phyloP scores from a whole-genome alignment of 441 rosid genomes.

The Flueggea neowawraea region DNA sequence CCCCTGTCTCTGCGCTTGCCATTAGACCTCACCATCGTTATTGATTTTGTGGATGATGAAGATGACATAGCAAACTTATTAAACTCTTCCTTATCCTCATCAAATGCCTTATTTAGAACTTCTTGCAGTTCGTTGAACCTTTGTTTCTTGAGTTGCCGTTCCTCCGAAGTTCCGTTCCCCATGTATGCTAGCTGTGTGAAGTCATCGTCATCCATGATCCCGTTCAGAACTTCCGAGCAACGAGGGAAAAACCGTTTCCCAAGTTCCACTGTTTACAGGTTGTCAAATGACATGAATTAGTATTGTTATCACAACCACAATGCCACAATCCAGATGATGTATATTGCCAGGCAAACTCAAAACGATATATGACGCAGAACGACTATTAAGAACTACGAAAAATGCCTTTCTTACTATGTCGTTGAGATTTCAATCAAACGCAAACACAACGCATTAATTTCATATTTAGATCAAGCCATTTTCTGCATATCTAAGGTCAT shows the following conservation, averaged over 20 bases:
- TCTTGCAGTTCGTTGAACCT: slow-evolving; percentile 69
- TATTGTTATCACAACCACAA: background rate
- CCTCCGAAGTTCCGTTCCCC: slow-evolving; percentile 53
- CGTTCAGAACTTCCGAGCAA: slow-evolving; percentile 67
- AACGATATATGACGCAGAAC: too few relatives aligned
- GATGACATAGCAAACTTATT: slow-evolving; percentile 42
- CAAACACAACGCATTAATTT: too few relatives aligned
- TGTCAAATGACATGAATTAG: background rate
- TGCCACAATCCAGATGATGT: too few relatives aligned
- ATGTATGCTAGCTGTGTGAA: slow-evolving; percentile 43
- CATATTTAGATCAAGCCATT: too few relatives aligned
- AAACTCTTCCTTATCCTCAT: slow-evolving; percentile 55
- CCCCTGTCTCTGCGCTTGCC: slow-evolving; percentile 17
- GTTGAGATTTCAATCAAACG: too few relatives aligned
- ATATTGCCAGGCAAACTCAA: too few relatives aligned
- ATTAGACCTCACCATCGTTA: slow-evolving; percentile 18
- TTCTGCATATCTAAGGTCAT: too few relatives aligned
- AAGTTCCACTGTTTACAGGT: slow-evolving; percentile 51
- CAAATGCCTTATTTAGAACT: slow-evolving; percentile 48
- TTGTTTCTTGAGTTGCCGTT: slow-evolving; percentile 42
- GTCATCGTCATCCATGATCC: slow-evolving; percentile 72
- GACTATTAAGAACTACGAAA: too few relatives aligned
- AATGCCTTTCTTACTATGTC: too few relatives aligned
- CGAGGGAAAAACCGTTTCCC: slow-evolving; percentile 79
- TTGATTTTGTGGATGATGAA: slow-evolving; percentile 42